A percentile compares a stretch with the other conserved stretches of the same genome.
These are phyloP conservation scores for Babesia gibsoni DNA, from an alignment of 169 alveolate genomes.

Conservation along the genomic window DNA sequence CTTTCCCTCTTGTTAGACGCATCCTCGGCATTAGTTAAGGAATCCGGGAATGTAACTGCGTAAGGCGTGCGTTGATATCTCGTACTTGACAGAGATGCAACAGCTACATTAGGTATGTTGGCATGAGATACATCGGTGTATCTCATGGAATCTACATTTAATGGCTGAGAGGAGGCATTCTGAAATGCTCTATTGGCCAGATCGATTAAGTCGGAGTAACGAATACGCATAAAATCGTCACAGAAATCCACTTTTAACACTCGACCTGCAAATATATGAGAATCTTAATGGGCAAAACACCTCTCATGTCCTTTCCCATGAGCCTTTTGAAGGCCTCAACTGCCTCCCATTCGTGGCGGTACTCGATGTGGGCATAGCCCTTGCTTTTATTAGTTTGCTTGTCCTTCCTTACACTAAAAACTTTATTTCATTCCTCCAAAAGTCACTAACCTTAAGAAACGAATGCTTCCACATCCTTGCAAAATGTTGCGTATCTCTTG, in stretches of 20 bases:
- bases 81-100: too few relatives aligned
- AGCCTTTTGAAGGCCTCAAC: constrained; percentile 62
- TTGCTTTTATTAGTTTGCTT: constrained; percentile 56
- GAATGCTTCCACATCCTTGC: constrained; percentile 58
- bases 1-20: constrained; percentile 6
- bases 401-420: constrained; percentile 46
- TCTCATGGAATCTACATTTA: too few relatives aligned
- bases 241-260: constrained; percentile 55
- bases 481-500: constrained; percentile 35
- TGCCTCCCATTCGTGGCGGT: constrained; percentile 55
- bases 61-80: too few relatives aligned
- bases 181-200: constrained; percentile 25
- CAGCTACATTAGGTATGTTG: too few relatives aligned
- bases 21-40: too few relatives aligned
- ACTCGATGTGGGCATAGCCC: constrained; percentile 64
- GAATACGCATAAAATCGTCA: constrained; percentile 37
- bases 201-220: constrained; percentile 41
- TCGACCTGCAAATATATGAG: constrained; percentile 12
- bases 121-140: too few relatives aligned
- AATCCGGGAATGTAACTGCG: too few relatives aligned
- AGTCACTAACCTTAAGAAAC: constrained; percentile 40
- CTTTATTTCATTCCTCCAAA: not conserved
- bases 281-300: not conserved
- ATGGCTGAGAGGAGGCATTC: too few relatives aligned
- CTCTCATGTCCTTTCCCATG: constrained; percentile 50